A percentile compares a stretch with the other conserved stretches of the same genome.
phyloP scores from a whole-genome alignment of 805 yeast genomes.

The Saturnispora diversa region DNA sequence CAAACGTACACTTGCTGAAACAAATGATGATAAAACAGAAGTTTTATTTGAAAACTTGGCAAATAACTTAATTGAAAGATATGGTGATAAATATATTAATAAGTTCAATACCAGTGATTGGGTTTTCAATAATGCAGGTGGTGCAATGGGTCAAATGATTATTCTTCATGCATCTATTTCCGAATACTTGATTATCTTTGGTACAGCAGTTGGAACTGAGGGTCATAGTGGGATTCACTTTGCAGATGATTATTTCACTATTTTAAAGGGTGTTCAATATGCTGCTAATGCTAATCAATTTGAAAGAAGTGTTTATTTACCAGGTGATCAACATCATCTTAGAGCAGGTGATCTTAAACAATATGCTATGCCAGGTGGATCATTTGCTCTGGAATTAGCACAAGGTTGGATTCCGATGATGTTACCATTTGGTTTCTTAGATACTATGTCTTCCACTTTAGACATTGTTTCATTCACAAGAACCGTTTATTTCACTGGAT shows the following conservation, averaged over 20 bases:
- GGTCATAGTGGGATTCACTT: constrained; percentile 95
- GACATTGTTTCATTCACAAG: constrained; percentile 61
- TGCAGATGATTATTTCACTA: constrained; percentile 96
- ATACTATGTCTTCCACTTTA: constrained; percentile 68
- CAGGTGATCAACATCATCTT: constrained; percentile 85
- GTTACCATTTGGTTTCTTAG: constrained; percentile 93
- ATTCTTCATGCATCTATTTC: constrained; percentile 90
- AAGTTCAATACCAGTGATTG: constrained; percentile 71
- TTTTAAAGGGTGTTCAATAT: constrained; percentile 66
- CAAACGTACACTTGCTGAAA: constrained; percentile 41
- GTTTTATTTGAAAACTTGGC: constrained; percentile 58
- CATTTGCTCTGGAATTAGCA: constrained; percentile 89
- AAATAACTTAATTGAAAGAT: constrained; percentile 46
- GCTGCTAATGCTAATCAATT: constrained; percentile 65
- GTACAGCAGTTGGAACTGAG: constrained; percentile 89
- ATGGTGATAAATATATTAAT: constrained; percentile 64
- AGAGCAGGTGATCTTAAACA: constrained; percentile 70
- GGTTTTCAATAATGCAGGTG: constrained; percentile 97
- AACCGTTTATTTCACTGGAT: constrained; percentile 69
- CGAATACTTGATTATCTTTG: constrained; percentile 89
- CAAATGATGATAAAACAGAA: constrained; percentile 54
- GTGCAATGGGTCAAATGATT: constrained; percentile 96
- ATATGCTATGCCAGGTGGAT: constrained; percentile 73
- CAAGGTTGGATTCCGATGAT: constrained; percentile 98
- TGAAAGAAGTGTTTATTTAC: constrained; percentile 60